Base-by-base conservation (phyloP, 1,284 basidiomycete species). In the Ustilago vetiveriae region DNA sequence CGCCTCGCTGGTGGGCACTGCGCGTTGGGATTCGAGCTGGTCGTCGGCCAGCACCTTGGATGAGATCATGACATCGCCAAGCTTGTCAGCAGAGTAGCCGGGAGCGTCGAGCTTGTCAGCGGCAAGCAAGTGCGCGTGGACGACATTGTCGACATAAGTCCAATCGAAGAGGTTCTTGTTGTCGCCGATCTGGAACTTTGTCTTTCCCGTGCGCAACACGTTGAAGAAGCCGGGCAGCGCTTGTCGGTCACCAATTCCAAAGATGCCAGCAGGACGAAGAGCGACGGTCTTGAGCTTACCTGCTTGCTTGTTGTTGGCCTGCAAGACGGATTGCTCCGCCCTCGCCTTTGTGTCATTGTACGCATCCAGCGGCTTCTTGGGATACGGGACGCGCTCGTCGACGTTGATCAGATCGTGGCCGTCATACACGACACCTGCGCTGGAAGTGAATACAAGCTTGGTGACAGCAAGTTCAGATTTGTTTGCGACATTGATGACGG, bases 321-420 rank as follows among this genome's bases (percentile, higher is more conserved):
- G 87, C 3, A 98, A 85, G 3, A 98, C 89, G 39, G 91, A 85
- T 40, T 86, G 86, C 83, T 98, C 96, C 0, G 92, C 95, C 75
- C 90, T 88, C 17, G 91, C 91, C 84, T 99, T 99, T n/a, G 93
- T 94, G 72, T 92, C 90, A 82, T 94, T 97, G 84, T 99, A 99
- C 0, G 91, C 89, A 82, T 98, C 94, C 81, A 95, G 86, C 2
- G 90, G 87, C 41, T 87, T 87, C 36, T 87, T 86, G 0, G 93
- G 93, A 74, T 88, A 88, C 0, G 89, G 88, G 46, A 92, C 82
- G 16, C 95, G 88, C 84, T 99, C 96, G 83, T 98, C 96, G 29
- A 91, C 88, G 79, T 94, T 89, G 72, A 92, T 86, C 42, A 95
- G 85, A 81, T 92, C 88, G 19, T 84, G 83, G 0, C 94, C 94